Evolutionary conservation across 345 rosid species (phyloP).

Genomic region (Isatis tinctoria): DNA sequence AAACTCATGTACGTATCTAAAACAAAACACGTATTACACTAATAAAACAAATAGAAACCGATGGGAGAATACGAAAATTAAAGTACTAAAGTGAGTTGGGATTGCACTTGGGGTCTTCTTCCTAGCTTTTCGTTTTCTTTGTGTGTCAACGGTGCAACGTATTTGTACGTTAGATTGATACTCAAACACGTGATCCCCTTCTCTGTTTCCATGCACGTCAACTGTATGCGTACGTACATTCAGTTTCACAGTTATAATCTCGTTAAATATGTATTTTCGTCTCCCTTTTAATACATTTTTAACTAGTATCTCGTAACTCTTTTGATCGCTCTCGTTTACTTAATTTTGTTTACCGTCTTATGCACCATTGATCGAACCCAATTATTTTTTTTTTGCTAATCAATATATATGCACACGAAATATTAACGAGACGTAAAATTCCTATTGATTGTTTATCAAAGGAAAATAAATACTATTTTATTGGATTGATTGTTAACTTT

Average conservation of each 20-base stretch:
- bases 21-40: neutral
- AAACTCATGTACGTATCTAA: neutral
- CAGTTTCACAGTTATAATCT: neutral
- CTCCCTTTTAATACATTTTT: neutral
- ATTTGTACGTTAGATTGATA: conserved; percentile 16
- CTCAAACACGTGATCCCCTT: conserved; percentile 14
- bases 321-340: no score
- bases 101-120: neutral
- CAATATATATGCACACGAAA: no score
- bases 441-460: no score
- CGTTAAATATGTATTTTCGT: neutral
- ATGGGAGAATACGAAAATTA: neutral
- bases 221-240: neutral
- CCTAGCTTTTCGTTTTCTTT: neutral
- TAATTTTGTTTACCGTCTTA: no score
- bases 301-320: no score
- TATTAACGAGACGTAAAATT: no score
- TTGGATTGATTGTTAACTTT: neutral
- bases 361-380: no score
- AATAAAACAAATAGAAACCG: neutral
- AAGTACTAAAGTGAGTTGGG: neutral
- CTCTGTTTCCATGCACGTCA: conserved; percentile 5
- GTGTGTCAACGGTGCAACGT: neutral
- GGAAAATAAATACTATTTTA: no score
- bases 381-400: no score